Evolutionary conservation across 2,329 filamentous ascomycete species (phyloP).

Genomic region (Aspergillus ochraceus): DNA sequence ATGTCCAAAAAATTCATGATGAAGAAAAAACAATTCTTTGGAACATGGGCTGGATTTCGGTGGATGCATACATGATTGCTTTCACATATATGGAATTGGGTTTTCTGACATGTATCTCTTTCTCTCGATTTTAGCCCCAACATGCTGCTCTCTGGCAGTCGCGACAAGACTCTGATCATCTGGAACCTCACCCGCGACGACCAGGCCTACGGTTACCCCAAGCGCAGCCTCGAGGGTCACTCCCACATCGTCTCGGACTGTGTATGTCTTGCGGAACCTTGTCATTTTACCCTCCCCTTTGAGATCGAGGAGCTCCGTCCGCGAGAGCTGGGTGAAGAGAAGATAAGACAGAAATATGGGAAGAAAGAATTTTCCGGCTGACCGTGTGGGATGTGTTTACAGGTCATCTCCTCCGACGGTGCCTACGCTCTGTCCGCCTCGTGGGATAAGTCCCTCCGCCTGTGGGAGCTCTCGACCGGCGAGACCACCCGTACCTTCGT

Average conservation of each 20-base stretch:
- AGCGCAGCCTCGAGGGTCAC: conserved; percentile 97
- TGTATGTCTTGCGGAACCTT: conserved; percentile 62
- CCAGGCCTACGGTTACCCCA: conserved; percentile 96
- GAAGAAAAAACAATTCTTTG: conserved; percentile 4
- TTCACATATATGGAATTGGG: conserved; percentile 26
- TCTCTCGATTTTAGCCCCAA: conserved; percentile 68
- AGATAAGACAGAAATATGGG: conserved; percentile 9
- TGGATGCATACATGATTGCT: conserved; percentile 11
- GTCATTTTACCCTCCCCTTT: conserved; percentile 7
- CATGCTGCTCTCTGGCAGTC: conserved; percentile 97
- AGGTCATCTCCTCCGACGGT: conserved; percentile 99
- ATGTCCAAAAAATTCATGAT: conserved; percentile 12
- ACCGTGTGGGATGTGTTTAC: conserved; percentile 27
- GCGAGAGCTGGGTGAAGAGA: conserved; percentile 12
- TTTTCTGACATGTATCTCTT: conserved; percentile 37
- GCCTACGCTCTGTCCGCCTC: conserved; percentile 98
- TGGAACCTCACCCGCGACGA: conserved; percentile 99
- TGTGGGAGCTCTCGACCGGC: conserved; percentile 98
- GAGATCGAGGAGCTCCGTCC: conserved; percentile 5
- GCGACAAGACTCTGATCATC: conserved; percentile 99
- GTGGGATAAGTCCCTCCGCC: conserved; percentile 99
- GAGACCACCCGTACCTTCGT: conserved; percentile 97
- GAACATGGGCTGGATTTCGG: conserved; percentile 7
- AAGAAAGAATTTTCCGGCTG: conserved; percentile 24
- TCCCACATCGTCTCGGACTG: conserved; percentile 99